These are phyloP conservation scores for Cladosporium halotolerans DNA, from an alignment of 2,329 filamentous ascomycete genomes.

Conservation along the genomic window DNA sequence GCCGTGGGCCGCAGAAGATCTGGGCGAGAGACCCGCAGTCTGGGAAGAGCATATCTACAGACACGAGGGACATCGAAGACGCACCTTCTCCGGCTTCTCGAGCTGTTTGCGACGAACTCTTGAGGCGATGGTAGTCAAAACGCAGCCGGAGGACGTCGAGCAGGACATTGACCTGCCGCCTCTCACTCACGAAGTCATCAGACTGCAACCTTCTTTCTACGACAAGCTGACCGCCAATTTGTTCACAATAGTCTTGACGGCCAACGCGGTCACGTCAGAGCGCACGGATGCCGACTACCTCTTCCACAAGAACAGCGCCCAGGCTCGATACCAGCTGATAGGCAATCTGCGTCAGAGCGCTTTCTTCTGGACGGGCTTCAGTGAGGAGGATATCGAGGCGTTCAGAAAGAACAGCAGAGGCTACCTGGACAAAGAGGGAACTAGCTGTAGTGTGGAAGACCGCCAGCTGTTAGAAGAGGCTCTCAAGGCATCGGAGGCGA, in stretches of 20 bases:
- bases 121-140: conserved; percentile 76
- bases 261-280: conserved; percentile 85
- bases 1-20: conserved; percentile 66
- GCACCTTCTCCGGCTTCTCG: conserved; percentile 50
- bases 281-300: conserved; percentile 79
- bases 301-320: conserved; percentile 70
- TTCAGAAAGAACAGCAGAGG: conserved; percentile 60
- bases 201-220: conserved; percentile 74
- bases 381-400: conserved; percentile 53
- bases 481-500: conserved; percentile 57
- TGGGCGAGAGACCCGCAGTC: conserved; percentile 54
- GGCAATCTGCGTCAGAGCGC: conserved; percentile 75
- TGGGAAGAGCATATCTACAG: conserved; percentile 67
- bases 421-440: conserved; percentile 59
- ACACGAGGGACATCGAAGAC: conserved; percentile 43
- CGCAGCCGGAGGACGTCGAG: conserved; percentile 65
- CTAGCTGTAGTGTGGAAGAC: conserved; percentile 57
- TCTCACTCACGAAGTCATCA: conserved; percentile 64
- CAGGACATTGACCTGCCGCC: conserved; percentile 60
- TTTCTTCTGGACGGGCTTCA: conserved; percentile 80
- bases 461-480: conserved; percentile 55
- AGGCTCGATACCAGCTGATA: conserved; percentile 61
- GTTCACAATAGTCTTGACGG: conserved; percentile 75
- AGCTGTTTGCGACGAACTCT: conserved; percentile 62
- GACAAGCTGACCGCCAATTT: conserved; percentile 78